Base-by-base conservation (phyloP, 208 protist genomes). In the Acanthamoeba lugdunensis region DNA sequence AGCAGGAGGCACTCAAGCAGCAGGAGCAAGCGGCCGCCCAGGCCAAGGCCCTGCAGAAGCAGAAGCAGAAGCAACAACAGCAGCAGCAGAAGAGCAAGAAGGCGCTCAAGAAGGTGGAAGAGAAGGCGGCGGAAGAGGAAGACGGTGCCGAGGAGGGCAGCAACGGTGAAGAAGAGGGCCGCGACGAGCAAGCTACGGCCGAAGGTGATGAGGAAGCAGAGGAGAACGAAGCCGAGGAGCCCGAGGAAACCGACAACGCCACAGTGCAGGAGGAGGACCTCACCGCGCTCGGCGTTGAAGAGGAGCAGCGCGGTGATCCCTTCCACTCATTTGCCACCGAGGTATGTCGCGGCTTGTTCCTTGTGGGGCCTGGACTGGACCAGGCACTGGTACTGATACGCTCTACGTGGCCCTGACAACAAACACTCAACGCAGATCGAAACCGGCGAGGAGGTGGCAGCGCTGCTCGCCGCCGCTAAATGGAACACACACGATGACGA, bases 211-310 rank as follows among this genome's bases (percentile, higher is more conserved):
- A 79, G 67, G 85, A 79, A 2, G 67, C 2, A 6, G n/a, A 45
- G 8, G 33, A 13, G 23, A 21, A 69, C 6, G 45, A 73, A n/a
- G 67, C n/a, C 56, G 45, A 52, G 85, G 30, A 90, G 25, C n/a
- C 56, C 4, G 45, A 71, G 18, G 67, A 91, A 18, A 33, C 7
- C 16, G 58, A 79, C 45, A 33, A 54, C 11, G 58, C 5, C 8
- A 50, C 16, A 11, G 54, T 93, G 28, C 28, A 93, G 28, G 73
- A 84, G 45, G 58, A 25, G 4, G 54, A 93, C 21, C 90, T 93
- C 18, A 52, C 21, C 37, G 48, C 37, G 50, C 69, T 93, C 45
- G 71, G 90, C 50, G 90, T 84, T 8, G 73, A 93, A 37, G 67
- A 77, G 23, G 50, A 58, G n/a, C 58, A 58, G 50, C n/a, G 37